Evolutionary conservation across 192 early-diverging fungal species (phyloP).

Genomic region (Bifiguratus adelaidae): DNA sequence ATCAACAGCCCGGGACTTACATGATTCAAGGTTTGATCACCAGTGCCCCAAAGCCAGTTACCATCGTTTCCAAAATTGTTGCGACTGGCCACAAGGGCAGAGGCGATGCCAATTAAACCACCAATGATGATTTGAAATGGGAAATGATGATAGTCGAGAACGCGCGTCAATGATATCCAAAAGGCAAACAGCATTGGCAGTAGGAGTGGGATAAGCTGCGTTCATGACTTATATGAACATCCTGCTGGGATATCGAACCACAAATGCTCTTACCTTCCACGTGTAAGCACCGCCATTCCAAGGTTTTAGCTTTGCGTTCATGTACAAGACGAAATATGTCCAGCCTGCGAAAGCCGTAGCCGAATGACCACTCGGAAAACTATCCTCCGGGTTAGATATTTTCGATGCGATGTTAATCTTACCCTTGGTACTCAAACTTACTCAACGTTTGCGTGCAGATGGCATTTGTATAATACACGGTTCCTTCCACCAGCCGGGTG

Average conservation of each 20-base stretch:
- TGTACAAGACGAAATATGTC: slow-evolving; percentile 8
- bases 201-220: neutral
- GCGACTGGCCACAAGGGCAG: slow-evolving; percentile 4
- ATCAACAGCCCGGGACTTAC: neutral
- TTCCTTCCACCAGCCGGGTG: neutral
- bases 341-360: slow-evolving; percentile 11
- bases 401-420: neutral
- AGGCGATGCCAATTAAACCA: slow-evolving; percentile 3
- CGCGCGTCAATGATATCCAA: slow-evolving; percentile 7
- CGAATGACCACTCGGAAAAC: slow-evolving; percentile 11
- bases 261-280: slow-evolving; percentile 8
- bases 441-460: slow-evolving; percentile 4
- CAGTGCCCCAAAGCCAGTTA: slow-evolving; percentile 5
- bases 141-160: slow-evolving; percentile 10
- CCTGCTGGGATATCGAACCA: neutral
- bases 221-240: neutral
- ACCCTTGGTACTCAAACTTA: slow-evolving; percentile 13
- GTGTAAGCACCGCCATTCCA: slow-evolving; percentile 6
- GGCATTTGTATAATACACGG: slow-evolving; percentile 6
- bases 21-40: neutral
- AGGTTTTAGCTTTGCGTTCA: slow-evolving; percentile 9
- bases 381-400: neutral
- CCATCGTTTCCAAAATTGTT: slow-evolving; percentile 2
- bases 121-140: slow-evolving; percentile 11
- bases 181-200: slow-evolving; percentile 6